These are phyloP conservation scores for Pseudonitzschia delicatissima DNA, from an alignment of 108 stramenopile species.

Conservation along the genomic window DNA sequence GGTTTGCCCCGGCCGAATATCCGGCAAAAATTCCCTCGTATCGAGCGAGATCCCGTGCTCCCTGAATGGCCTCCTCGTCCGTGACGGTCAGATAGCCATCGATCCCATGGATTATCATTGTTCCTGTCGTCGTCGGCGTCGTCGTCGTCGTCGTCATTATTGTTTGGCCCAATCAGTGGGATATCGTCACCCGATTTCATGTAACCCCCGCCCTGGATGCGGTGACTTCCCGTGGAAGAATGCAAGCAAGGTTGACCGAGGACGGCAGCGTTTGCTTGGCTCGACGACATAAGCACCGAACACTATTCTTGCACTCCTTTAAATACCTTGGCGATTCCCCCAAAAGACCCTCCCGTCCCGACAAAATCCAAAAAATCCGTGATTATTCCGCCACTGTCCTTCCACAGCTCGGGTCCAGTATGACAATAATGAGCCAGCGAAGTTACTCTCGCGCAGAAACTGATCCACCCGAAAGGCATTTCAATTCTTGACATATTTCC, in stretches of 20 bases:
- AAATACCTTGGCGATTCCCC: constrained; percentile 19
- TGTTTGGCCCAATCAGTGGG: not conserved
- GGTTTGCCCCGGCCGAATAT: constrained; percentile 65
- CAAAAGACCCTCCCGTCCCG: constrained; percentile 40
- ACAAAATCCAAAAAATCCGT: constrained; percentile 40
- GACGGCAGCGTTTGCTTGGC: constrained; percentile 6
- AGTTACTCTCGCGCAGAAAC: constrained; percentile 14
- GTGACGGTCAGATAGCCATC: not conserved
- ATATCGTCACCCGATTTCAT: not conserved
- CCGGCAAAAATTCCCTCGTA: constrained; percentile 81
- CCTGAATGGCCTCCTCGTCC: constrained; percentile 45
- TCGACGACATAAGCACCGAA: constrained; percentile 26
- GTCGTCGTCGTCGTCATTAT: not conserved
- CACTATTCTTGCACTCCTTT: constrained; percentile 8
- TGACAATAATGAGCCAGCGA: constrained; percentile 17
- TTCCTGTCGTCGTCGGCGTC: not conserved
- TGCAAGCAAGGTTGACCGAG: not conserved
- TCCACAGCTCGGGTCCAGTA: constrained; percentile 36
- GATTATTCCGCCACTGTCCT: constrained; percentile 9
- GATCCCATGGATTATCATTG: not conserved
- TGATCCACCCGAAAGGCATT: constrained; percentile 41
- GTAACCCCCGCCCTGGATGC: constrained; percentile 43
- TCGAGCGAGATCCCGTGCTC: constrained; percentile 56
- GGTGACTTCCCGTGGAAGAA: constrained; percentile 4
- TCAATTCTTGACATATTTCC: too few species aligned